Evolutionary conservation across 1,284 basidiomycete species (phyloP).

Genomic region (Blastosporella zonata): DNA sequence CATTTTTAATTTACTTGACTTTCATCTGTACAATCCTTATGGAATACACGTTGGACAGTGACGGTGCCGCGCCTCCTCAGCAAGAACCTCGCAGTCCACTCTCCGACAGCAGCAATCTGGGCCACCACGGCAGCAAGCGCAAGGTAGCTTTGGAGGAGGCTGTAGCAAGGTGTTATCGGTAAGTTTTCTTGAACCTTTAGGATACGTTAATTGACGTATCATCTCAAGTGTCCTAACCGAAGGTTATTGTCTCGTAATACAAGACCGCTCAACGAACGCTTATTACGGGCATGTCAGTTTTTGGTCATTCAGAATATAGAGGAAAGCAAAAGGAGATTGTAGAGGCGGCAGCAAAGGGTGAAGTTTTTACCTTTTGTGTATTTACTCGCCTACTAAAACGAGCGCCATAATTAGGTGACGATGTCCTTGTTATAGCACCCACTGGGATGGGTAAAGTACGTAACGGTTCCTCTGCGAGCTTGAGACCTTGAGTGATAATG

Average conservation of each 20-base stretch:
- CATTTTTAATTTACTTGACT: background rate
- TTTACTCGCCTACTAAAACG: background rate
- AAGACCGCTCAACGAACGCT: background rate
- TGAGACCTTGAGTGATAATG: background rate
- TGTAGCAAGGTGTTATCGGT: slow-evolving; percentile 10
- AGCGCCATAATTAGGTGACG: slow-evolving; percentile 42
- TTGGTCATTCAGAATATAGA: slow-evolving; percentile 65
- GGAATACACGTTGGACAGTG: background rate
- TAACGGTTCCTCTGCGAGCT: background rate
- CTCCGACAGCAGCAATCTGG: background rate
- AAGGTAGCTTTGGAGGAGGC: background rate
- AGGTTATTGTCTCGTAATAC: slow-evolving; percentile 6
- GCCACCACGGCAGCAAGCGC: background rate
- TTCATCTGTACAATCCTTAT: background rate
- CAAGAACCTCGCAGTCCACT: background rate
- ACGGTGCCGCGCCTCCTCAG: background rate
- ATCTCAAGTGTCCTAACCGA: slow-evolving; percentile 13
- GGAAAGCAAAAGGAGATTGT: slow-evolving; percentile 79
- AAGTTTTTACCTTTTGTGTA: slow-evolving; percentile 11
- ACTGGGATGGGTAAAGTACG: slow-evolving; percentile 87
- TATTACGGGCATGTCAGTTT: slow-evolving; percentile 41
- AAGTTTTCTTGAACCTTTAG: background rate
- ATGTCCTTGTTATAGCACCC: slow-evolving; percentile 81
- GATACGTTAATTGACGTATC: background rate
- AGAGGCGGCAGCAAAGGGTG: slow-evolving; percentile 61